Base-by-base conservation (phyloP, 768 basidiomycete species). In the Boletus pseudopeckii region DNA sequence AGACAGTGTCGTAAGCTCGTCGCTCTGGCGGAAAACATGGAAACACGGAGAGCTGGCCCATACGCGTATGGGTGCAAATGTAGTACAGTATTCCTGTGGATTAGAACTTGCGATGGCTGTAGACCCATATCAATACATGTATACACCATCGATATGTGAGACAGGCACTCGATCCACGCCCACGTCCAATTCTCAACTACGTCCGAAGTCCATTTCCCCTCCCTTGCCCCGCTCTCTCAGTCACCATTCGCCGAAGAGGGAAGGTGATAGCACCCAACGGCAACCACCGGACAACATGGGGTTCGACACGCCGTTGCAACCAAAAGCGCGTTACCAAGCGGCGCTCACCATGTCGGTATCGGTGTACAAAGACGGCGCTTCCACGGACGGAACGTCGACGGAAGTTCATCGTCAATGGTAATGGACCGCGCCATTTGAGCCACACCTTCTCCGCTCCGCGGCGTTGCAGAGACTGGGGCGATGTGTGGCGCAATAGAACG, bases 1-100 rank as follows among this genome's bases (percentile, higher is more conserved):
- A 45, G 50, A 3, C 68, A 69, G n/a, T 69, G 69, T 40, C 54
- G 45, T 6, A 71, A 61, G 39, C 68, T 71, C 17, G 17, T 69
- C 1, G 30, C 46, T 2, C 37, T 69, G 22, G 56, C 63, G 18
- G 44, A 60, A 17, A 22, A 22, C 22, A 22, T 22, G 22, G 22
- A n/a, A n/a, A n/a, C n/a, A n/a, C n/a, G n/a, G n/a, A n/a, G n/a
- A n/a, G n/a, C n/a, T n/a, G n/a, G n/a, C n/a, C n/a, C n/a, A n/a
- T n/a, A n/a, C n/a, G n/a, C n/a, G n/a, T n/a, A n/a, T n/a, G n/a
- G n/a, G n/a, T n/a, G n/a, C n/a, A n/a, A n/a, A n/a, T n/a, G n/a
- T n/a, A n/a, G n/a, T n/a, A n/a, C n/a, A n/a, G n/a, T n/a, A n/a
- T n/a, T n/a, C n/a, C n/a, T n/a, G n/a, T n/a, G n/a, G n/a, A n/a